A percentile compares a stretch with the other conserved stretches of the same genome.
Conservation (phyloP, 495 filamentous ascomycete genomes). For the Aspergillus avenaceus region DNA sequence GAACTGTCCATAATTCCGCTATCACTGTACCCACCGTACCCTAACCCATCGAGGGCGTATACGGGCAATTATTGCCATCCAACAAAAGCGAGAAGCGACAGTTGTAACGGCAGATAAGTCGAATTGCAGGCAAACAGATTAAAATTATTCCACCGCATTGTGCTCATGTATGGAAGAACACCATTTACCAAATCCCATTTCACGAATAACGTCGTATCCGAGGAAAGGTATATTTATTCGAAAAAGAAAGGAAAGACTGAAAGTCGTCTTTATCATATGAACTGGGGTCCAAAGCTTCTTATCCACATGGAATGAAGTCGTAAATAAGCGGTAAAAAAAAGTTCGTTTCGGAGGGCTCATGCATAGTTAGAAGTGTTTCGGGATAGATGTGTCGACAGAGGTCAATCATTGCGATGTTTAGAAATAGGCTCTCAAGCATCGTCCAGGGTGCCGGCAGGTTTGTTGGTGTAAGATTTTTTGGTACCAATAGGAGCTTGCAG, state of each 20-base stretch:
- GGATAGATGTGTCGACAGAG: neutral
- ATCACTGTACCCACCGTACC: constrained; percentile 6
- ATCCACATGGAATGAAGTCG: neutral
- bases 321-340: neutral
- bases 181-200: neutral
- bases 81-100: constrained; percentile 5
- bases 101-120: neutral
- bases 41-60: neutral
- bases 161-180: too few relatives aligned
- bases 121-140: too few relatives aligned
- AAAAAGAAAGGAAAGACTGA: constrained; percentile 8
- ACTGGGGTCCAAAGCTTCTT: neutral
- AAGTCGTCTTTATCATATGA: constrained; percentile 4
- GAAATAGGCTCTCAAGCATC: too few relatives aligned
- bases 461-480: constrained; percentile 10
- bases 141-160: too few relatives aligned
- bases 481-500: constrained; percentile 13
- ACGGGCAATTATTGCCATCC: neutral
- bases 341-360: neutral
- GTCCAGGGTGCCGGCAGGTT: constrained; percentile 12
- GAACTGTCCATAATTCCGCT: neutral
- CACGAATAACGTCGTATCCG: neutral
- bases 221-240: constrained; percentile 14
- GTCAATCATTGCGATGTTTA: neutral
- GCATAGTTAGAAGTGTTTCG: neutral